A percentile compares a stretch with the other conserved stretches of the same genome.
These are phyloP conservation scores for Rhodotorula sp. DNA, from an alignment of 1,284 basidiomycete genomes.

Conservation along the genomic window DNA sequence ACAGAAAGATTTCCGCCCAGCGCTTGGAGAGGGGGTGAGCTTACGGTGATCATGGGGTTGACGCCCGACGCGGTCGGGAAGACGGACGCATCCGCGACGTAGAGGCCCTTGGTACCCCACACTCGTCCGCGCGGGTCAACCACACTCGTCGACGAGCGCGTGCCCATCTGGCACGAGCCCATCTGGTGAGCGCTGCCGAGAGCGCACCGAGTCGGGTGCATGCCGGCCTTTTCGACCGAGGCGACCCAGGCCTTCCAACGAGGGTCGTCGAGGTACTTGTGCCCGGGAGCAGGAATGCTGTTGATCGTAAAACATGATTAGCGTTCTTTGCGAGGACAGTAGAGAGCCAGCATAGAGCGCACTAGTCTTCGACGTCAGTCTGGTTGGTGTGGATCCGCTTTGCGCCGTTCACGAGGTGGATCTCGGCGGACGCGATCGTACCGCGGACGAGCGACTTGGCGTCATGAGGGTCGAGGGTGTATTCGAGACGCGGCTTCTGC, in stretches of 20 bases:
- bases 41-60: slow-evolving; percentile 54
- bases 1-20: too few relatives aligned
- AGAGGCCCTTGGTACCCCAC: slow-evolving; percentile 52
- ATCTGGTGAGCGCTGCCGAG: slow-evolving; percentile 50
- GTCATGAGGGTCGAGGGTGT: slow-evolving; percentile 51
- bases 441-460: slow-evolving; percentile 48
- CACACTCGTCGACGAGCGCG: slow-evolving; percentile 47
- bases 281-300: slow-evolving; percentile 20
- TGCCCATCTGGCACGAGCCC: slow-evolving; percentile 51
- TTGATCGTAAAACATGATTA: too few relatives aligned
- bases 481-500: slow-evolving; percentile 50
- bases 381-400: slow-evolving; percentile 50
- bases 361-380: slow-evolving; percentile 45
- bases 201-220: slow-evolving; percentile 19
- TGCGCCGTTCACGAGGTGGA: slow-evolving; percentile 52
- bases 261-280: slow-evolving; percentile 39
- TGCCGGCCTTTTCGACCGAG: slow-evolving; percentile 33
- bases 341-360: background rate
- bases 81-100: slow-evolving; percentile 53
- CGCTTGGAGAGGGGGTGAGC: background rate
- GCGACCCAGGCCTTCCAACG: slow-evolving; percentile 46
- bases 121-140: slow-evolving; percentile 52
- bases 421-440: slow-evolving; percentile 49
- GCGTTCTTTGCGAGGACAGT: background rate
- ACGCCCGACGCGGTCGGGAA: slow-evolving; percentile 53